A percentile compares a stretch with the other conserved stretches of the same genome.
Evolutionary conservation across 2,329 filamentous ascomycete genomes (phyloP).

Genomic region (Orbilia quercus): DNA sequence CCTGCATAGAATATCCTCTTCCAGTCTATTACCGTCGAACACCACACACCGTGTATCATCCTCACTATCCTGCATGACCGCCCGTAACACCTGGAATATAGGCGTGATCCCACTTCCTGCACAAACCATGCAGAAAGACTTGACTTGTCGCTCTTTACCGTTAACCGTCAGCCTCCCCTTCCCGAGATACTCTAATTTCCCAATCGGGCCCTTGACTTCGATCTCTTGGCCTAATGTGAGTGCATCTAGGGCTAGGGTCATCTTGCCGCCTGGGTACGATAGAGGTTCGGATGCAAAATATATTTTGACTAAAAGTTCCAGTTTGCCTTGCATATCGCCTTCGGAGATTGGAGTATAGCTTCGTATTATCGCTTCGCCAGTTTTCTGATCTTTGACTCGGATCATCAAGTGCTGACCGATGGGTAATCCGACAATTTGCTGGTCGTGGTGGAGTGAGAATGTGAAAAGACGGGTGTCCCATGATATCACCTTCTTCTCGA

Average conservation of each 20-base stretch:
- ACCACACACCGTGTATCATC: constrained; percentile 78
- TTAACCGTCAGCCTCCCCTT: constrained; percentile 73
- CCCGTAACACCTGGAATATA: constrained; percentile 83
- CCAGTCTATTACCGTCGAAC: constrained; percentile 79
- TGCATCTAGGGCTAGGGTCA: constrained; percentile 82
- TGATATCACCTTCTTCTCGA: constrained; percentile 76
- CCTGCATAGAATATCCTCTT: constrained; percentile 85
- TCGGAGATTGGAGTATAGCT: constrained; percentile 87
- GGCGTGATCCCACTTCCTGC: constrained; percentile 93
- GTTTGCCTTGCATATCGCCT: constrained; percentile 69
- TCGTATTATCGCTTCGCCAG: constrained; percentile 78
- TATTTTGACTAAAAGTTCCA: constrained; percentile 84
- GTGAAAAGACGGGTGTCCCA: constrained; percentile 83
- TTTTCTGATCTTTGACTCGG: constrained; percentile 77
- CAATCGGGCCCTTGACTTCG: constrained; percentile 88
- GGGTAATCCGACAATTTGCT: constrained; percentile 79
- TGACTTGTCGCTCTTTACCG: constrained; percentile 69
- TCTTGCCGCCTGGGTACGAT: constrained; percentile 72
- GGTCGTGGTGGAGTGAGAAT: constrained; percentile 78
- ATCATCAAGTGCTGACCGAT: constrained; percentile 90
- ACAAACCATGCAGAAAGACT: constrained; percentile 84
- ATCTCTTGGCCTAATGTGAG: constrained; percentile 77
- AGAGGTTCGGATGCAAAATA: constrained; percentile 71
- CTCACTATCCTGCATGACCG: constrained; percentile 73
- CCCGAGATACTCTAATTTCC: constrained; percentile 83